Base-by-base conservation (phyloP, 2,329 filamentous ascomycete genomes). In the Fusarium robinianum region DNA sequence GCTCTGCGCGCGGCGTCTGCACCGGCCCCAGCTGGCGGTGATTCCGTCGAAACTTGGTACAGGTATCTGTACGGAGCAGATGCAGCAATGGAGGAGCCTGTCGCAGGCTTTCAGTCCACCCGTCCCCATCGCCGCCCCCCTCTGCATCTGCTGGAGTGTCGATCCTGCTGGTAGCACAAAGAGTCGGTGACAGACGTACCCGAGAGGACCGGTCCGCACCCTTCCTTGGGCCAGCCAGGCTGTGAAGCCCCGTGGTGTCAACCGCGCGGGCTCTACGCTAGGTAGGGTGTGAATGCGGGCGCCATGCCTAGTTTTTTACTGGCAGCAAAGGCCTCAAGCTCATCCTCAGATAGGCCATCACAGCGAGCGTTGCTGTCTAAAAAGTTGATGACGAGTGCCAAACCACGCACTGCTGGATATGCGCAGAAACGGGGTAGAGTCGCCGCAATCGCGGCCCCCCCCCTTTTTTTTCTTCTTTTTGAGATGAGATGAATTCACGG, bases 1-100 rank as follows among this genome's bases (percentile, higher is more conserved):
- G 40, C 41, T 33, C 43, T 53, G 46, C 45, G 42, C 51, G 45
- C 45, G 42, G 40, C 49, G 27, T 32, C 24, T 54, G 34, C 35
- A 40, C 30, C 41, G 30, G 49, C 38, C 35, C 51, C 41, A 32
- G 46, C 46, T 31, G 10, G 26, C 21, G 43, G 35, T 15, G 39
- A 41, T 34, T 31, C 40, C 34, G 41, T 27, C 33, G 21, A 26
- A 27, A 14, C 38, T 40, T 29, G 14, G 14, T 24, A 29, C 17
- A 18, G 30, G 22, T 15, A 18, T 25, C 14, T 35, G 40, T 10
- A 14, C 12, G 37, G 23, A 14, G 25, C 25, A 33, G 14, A 17
- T 22, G 10, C 29, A 15, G 36, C 33, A 32, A 10, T n/a, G n/a
- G n/a, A n/a, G n/a, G n/a, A n/a, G n/a, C n/a, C n/a, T n/a, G n/a